Evolutionary conservation across 176 grass and related monocot species (phyloP).

Genomic region (Coix lacrymajobi): DNA sequence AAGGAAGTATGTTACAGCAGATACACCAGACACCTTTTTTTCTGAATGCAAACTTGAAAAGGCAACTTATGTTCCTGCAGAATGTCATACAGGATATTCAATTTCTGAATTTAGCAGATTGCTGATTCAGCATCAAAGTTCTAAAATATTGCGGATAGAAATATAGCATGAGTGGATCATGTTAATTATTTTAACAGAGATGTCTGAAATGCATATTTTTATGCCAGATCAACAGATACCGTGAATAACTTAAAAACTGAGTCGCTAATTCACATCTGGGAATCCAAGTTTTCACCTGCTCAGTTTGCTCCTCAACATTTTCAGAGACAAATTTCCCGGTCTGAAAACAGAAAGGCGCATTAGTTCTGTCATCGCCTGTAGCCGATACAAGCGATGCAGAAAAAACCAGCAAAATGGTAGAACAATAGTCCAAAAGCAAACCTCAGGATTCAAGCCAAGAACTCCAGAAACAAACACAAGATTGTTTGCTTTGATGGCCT

Average conservation of each 20-base stretch:
- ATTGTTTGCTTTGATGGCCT: constrained; percentile 95
- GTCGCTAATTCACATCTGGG: neutral
- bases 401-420: neutral
- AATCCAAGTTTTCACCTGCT: constrained; percentile 54
- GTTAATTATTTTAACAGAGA: neutral
- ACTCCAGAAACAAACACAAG: constrained; percentile 92
- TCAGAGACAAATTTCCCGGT: constrained; percentile 93
- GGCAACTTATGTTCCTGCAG: neutral
- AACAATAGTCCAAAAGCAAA: constrained; percentile 22
- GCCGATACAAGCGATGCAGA: neutral
- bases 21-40: neutral
- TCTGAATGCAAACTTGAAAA: constrained; percentile 4
- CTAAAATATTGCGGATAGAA: neutral
- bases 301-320: constrained; percentile 79
- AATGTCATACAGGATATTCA: neutral
- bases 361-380: neutral
- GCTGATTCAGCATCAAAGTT: neutral
- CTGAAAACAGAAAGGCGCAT: constrained; percentile 37
- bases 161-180: neutral
- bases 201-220: neutral
- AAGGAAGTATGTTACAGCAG: neutral
- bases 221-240: neutral
- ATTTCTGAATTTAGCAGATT: neutral
- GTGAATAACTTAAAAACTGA: constrained; percentile 5
- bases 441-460: constrained; percentile 92